Percentiles rank a stretch among this genome's conserved stretches.
phyloP scores from a whole-genome alignment of 495 filamentous ascomycete species.

The Hypoxylon trugodes region DNA sequence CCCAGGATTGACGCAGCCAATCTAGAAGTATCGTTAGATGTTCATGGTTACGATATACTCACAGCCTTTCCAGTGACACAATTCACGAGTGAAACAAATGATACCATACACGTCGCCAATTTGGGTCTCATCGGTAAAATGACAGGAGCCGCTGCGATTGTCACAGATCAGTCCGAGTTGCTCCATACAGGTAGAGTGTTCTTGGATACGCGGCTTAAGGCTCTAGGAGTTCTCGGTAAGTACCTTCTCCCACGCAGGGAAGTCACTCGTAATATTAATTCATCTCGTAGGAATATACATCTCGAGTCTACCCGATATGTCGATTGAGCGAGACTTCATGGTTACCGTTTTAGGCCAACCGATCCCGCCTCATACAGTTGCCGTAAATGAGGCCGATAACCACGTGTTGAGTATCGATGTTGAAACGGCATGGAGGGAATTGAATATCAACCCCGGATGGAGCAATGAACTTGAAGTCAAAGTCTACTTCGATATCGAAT shows the following conservation, averaged over 20 bases:
- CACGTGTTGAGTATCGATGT: slow-evolving; percentile 81
- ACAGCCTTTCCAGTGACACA: slow-evolving; percentile 70
- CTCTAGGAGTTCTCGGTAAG: slow-evolving; percentile 78
- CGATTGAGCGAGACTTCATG: slow-evolving; percentile 74
- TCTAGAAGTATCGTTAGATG: slow-evolving; percentile 67
- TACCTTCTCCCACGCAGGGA: slow-evolving; percentile 16
- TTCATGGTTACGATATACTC: slow-evolving; percentile 82
- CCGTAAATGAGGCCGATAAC: slow-evolving; percentile 58
- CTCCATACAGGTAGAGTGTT: slow-evolving; percentile 67
- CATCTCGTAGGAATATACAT: slow-evolving; percentile 68
- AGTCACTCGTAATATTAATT: not conserved
- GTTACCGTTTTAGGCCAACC: slow-evolving; percentile 75
- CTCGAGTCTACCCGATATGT: slow-evolving; percentile 67
- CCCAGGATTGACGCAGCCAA: slow-evolving; percentile 49
- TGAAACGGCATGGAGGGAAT: slow-evolving; percentile 77
- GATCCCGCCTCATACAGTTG: slow-evolving; percentile 72
- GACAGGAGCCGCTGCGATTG: slow-evolving; percentile 83
- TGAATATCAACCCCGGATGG: slow-evolving; percentile 77
- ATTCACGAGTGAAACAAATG: slow-evolving; percentile 57
- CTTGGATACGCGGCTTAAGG: slow-evolving; percentile 76
- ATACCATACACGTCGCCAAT: slow-evolving; percentile 62
- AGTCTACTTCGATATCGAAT: slow-evolving; percentile 59
- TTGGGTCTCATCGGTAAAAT: slow-evolving; percentile 88
- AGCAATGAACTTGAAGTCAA: slow-evolving; percentile 83
- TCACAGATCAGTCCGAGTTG: slow-evolving; percentile 63